Percentiles rank a stretch among this genome's conserved stretches.
These are phyloP conservation scores for Goffeauzyma gilvescens DNA, from an alignment of 768 basidiomycete genomes.

Conservation along the genomic window DNA sequence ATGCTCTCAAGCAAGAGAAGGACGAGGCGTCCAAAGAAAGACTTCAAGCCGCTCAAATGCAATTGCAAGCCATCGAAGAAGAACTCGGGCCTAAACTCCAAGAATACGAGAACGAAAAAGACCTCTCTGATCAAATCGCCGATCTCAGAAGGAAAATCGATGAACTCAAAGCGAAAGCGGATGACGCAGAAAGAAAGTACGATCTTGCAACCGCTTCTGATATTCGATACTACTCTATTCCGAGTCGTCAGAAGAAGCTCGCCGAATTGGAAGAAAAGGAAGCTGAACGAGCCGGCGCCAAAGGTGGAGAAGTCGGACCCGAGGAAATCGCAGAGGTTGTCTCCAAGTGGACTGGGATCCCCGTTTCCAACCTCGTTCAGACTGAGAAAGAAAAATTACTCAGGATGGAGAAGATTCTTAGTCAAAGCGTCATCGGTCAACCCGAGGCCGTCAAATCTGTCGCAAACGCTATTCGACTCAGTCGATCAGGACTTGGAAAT, in stretches of 20 bases:
- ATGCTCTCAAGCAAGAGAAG: slow-evolving; percentile 82
- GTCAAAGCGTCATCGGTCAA: slow-evolving; percentile 50
- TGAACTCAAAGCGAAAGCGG: slow-evolving; percentile 72
- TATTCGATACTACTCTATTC: slow-evolving; percentile 75
- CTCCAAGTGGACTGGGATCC: slow-evolving; percentile 78
- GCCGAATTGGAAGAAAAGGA: slow-evolving; percentile 46
- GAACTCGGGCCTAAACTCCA: slow-evolving; percentile 62
- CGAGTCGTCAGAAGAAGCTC: slow-evolving; percentile 50
- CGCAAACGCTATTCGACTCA: slow-evolving; percentile 32
- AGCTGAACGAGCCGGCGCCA: slow-evolving; percentile 40
- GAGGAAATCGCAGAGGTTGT: slow-evolving; percentile 91
- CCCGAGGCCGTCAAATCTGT: slow-evolving; percentile 41
- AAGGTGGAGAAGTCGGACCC: slow-evolving; percentile 43
- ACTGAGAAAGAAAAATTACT: slow-evolving; percentile 31
- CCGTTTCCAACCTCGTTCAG: slow-evolving; percentile 50
- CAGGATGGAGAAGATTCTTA: slow-evolving; percentile 30
- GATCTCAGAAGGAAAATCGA: slow-evolving; percentile 62
- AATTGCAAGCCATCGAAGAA: slow-evolving; percentile 66
- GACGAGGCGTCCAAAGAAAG: slow-evolving; percentile 73
- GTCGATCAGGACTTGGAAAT: slow-evolving; percentile 30
- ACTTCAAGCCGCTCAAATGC: slow-evolving; percentile 51
- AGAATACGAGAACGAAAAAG: slow-evolving; percentile 72
- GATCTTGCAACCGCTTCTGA: slow-evolving; percentile 40
- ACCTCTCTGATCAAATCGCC: slow-evolving; percentile 60
- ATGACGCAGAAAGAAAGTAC: slow-evolving; percentile 74